Conservation (phyloP, 2,329 filamentous ascomycete genomes). For the Arthrobotrys iridis region DNA sequence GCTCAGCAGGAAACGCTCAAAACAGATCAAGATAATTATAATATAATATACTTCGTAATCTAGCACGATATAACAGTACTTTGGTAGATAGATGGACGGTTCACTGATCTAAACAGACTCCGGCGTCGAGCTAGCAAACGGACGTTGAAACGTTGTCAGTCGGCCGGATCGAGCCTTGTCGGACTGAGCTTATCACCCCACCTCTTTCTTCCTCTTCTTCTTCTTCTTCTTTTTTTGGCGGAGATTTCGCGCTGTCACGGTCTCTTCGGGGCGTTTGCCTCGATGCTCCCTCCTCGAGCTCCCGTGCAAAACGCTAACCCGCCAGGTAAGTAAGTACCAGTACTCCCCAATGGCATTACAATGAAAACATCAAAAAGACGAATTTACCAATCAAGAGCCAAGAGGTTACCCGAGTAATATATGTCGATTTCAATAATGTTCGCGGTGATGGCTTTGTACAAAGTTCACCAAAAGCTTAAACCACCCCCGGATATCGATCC, state of each 20-base stretch:
- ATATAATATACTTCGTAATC: too few species aligned
- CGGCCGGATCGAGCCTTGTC: slow-evolving; percentile 7
- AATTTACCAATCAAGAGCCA: too few species aligned
- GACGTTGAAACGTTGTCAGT: background rate
- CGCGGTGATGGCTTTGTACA: background rate
- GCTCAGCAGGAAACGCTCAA: too few species aligned
- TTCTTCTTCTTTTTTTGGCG: background rate
- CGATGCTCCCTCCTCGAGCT: background rate
- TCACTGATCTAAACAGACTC: slow-evolving; percentile 19
- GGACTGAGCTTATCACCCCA: slow-evolving; percentile 34
- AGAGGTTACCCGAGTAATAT: too few species aligned
- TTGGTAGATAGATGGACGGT: background rate
- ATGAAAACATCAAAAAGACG: too few species aligned
- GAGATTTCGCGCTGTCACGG: slow-evolving; percentile 52
- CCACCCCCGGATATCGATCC: background rate
- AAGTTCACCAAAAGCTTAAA: slow-evolving; percentile 8
- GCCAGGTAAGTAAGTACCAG: too few species aligned
- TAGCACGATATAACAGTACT: background rate
- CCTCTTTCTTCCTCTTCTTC: background rate
- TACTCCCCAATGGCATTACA: too few species aligned
- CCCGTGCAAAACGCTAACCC: too few species aligned
- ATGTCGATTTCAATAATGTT: too few species aligned
- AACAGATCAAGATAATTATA: too few species aligned
- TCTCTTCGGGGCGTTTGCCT: background rate
- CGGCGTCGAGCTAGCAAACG: slow-evolving; percentile 23